A percentile compares a stretch with the other conserved stretches of the same genome.
Evolutionary conservation across 176 grass and related monocot species (phyloP).

Genomic region (Oryza rufipogon): DNA sequence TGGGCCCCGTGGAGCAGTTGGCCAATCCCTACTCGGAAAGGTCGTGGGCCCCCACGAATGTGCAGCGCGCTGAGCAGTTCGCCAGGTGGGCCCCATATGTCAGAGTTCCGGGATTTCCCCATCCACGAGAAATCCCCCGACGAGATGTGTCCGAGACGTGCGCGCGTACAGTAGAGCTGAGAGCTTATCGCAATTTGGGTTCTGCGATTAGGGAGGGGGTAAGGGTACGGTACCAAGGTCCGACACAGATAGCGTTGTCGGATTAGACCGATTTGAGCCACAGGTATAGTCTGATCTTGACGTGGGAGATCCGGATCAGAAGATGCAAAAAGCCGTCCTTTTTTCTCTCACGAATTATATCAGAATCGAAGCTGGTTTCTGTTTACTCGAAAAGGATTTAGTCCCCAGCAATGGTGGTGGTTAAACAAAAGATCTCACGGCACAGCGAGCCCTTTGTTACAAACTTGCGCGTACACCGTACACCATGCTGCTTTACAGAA

Average conservation of each 20-base stretch:
- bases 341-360: not conserved
- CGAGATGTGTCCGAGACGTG: not conserved
- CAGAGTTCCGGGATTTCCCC: not conserved
- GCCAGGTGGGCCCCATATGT: not conserved
- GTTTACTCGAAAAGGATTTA: not conserved
- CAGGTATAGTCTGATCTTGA: not conserved
- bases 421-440: not conserved
- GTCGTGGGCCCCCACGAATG: conserved; percentile 37
- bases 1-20: conserved; percentile 47
- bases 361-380: not conserved
- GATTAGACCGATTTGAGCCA: not conserved
- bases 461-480: not conserved
- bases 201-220: not conserved
- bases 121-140: not conserved
- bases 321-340: not conserved
- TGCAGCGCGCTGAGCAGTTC: not conserved
- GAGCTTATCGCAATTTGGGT: not conserved
- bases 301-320: not conserved
- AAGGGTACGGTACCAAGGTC: not conserved
- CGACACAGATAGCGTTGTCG: not conserved
- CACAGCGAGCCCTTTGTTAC: not conserved
- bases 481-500: not conserved
- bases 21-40: conserved; percentile 56
- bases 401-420: no score
- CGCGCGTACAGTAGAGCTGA: not conserved